A percentile compares a stretch with the other conserved stretches of the same genome.
phyloP scores from a whole-genome alignment of 2,329 filamentous ascomycete genomes.

The Pseudogymnoascus sp. region DNA sequence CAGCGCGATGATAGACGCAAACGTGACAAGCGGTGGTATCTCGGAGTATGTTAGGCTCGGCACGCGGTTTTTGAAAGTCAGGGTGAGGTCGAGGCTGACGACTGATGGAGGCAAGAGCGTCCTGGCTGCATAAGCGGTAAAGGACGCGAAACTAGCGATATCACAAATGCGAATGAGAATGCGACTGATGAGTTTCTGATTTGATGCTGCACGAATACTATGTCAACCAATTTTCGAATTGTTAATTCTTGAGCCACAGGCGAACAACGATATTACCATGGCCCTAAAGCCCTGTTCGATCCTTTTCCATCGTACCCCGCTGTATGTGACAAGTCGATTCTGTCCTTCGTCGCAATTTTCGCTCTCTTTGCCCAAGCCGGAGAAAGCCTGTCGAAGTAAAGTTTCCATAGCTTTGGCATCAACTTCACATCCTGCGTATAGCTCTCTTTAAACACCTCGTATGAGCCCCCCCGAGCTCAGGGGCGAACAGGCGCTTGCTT shows the following conservation, averaged over 20 bases:
- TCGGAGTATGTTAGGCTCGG: constrained; percentile 20
- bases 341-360: constrained; percentile 14
- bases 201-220: too few relatives aligned
- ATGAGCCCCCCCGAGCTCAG: constrained; percentile 34
- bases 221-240: too few relatives aligned
- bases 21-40: constrained; percentile 10
- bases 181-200: too few relatives aligned
- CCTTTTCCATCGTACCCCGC: constrained; percentile 17
- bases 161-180: background rate
- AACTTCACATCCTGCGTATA: constrained; percentile 38
- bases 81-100: constrained; percentile 34
- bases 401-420: constrained; percentile 32
- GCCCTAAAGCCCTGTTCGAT: too few relatives aligned
- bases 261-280: too few relatives aligned
- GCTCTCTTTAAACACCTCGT: constrained; percentile 38
- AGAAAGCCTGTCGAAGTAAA: constrained; percentile 25
- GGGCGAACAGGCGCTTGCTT: constrained; percentile 31
- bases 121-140: constrained; percentile 20
- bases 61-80: constrained; percentile 30
- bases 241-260: too few relatives aligned
- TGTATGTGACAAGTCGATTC: constrained; percentile 19
- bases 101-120: constrained; percentile 37
- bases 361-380: constrained; percentile 11
- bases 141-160: background rate
- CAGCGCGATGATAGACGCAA: constrained; percentile 32